Base-by-base conservation (phyloP, 2,329 filamentous ascomycete species). In the Fusarium veterinarium region DNA sequence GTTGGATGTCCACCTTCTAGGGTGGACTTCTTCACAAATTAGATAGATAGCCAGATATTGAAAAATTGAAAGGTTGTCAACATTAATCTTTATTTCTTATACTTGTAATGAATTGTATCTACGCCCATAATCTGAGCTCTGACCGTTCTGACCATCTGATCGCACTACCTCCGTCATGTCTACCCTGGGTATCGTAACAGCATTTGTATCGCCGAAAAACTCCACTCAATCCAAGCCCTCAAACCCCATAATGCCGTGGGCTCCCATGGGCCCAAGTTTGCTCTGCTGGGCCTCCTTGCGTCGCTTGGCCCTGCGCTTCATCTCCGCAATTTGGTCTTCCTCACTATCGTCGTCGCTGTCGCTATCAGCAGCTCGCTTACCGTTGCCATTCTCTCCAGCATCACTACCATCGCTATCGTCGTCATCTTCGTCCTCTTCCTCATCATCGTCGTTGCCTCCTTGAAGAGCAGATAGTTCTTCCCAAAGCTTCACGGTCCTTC, bases 401-500 rank as follows among this genome's bases (percentile, higher is more conserved):
- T 85, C 84, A 31, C 83, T 78, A 14, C 82, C 85, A 2, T 85
- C 84, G n/a, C 85, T 84, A 1, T 85, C 84, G 1, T 82, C 86
- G 0, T 88, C 87, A 1, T 86, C 86, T 3, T 75, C 76, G 9
- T 37, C 44, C 30, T 80, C 77, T 6, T 76, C 75, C 1, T 86
- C 86, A 3, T 75, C 76, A 2, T 28, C 41, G 28, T 80, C 76
- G 6, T 75, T 75, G 35, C 80, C 77, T 4, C 84, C 85, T 28
- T 88, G 86, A 6, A 86, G 80, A 64, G 85, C 85, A n/a, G 88
- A 85, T 67, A 91, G 89, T 79, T 96, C 90, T 92, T 96, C 90
- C 96, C 96, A 99, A 4, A 98, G 91, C 82, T 98, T 98, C 71
- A 99, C 89, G 1, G 91, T 91, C 75, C 88, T 89, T 1, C 96